Evolutionary conservation across 2,329 filamentous ascomycete species (phyloP).

Genomic region (Plenodomus biglobosus): DNA sequence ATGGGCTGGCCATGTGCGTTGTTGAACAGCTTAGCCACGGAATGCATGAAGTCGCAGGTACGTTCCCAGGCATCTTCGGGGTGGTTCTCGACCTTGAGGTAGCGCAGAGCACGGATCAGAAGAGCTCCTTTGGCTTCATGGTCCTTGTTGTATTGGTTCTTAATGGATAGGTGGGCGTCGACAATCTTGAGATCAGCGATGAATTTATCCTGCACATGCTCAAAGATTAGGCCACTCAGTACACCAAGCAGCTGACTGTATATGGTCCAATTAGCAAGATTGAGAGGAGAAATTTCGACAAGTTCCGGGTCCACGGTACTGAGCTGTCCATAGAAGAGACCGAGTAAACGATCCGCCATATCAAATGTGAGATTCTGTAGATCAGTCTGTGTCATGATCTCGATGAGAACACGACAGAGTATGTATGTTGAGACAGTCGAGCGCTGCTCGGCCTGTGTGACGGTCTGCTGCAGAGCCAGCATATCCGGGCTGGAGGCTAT

Average conservation of each 20-base stretch:
- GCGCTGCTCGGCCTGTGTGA: constrained; percentile 79
- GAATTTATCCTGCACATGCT: constrained; percentile 79
- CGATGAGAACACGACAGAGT: constrained; percentile 87
- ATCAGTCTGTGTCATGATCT: constrained; percentile 89
- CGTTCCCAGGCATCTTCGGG: constrained; percentile 77
- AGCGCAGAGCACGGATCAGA: constrained; percentile 87
- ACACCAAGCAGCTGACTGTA: constrained; percentile 92
- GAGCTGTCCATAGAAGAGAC: constrained; percentile 94
- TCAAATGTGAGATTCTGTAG: constrained; percentile 80
- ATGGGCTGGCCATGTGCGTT: constrained; percentile 84
- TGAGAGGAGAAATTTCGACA: constrained; percentile 73
- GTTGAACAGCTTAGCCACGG: constrained; percentile 78
- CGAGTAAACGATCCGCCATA: constrained; percentile 91
- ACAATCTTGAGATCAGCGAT: constrained; percentile 76
- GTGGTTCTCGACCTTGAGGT: constrained; percentile 74
- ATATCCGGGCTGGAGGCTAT: constrained; percentile 34
- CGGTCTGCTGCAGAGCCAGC: constrained; percentile 64
- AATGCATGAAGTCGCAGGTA: constrained; percentile 85
- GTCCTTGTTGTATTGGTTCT: constrained; percentile 67
- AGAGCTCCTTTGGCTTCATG: constrained; percentile 82
- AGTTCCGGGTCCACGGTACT: constrained; percentile 85
- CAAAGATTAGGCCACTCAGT: constrained; percentile 92
- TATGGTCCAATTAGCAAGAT: constrained; percentile 92
- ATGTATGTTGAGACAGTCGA: constrained; percentile 96
- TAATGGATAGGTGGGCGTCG: constrained; percentile 73